Conservation (phyloP, 345 rosid genomes). For the Citropsis articulata region DNA sequence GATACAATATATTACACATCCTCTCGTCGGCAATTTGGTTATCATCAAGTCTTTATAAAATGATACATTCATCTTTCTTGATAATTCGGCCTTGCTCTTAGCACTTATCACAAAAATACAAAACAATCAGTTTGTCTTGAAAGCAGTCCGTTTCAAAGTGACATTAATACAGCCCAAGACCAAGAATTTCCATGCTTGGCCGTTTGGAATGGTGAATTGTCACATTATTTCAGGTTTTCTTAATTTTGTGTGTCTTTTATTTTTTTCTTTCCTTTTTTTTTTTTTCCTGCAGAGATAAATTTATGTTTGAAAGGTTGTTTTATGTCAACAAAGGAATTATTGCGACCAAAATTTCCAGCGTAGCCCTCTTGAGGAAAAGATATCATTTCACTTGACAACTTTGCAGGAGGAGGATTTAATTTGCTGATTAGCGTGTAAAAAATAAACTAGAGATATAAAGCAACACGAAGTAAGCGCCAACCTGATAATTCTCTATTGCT, state of each 20-base stretch:
- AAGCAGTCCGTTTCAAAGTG: not conserved
- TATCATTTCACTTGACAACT: not conserved
- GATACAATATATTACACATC: not conserved
- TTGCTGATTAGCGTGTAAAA: not conserved
- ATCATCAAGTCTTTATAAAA: not conserved
- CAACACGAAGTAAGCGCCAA: constrained; percentile 18
- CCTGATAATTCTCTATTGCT: constrained; percentile 95
- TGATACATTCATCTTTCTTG: not conserved
- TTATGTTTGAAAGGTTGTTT: not conserved
- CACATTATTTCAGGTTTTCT: not conserved
- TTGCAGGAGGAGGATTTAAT: not conserved
- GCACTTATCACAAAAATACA: not conserved
- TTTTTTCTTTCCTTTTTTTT: not conserved
- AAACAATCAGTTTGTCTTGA: not conserved
- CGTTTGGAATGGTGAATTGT: not conserved
- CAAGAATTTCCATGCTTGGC: not conserved
- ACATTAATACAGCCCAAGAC: not conserved
- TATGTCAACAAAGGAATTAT: not conserved
- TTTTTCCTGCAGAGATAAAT: not conserved
- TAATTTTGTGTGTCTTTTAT: not conserved
- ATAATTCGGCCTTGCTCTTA: not conserved
- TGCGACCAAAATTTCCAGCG: not conserved
- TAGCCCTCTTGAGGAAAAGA: not conserved
- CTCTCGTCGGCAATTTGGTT: not conserved
- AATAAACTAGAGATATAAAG: not conserved